phyloP scores from a whole-genome alignment of 371 early-diverging fungal species.

The Mortierella sp. region DNA sequence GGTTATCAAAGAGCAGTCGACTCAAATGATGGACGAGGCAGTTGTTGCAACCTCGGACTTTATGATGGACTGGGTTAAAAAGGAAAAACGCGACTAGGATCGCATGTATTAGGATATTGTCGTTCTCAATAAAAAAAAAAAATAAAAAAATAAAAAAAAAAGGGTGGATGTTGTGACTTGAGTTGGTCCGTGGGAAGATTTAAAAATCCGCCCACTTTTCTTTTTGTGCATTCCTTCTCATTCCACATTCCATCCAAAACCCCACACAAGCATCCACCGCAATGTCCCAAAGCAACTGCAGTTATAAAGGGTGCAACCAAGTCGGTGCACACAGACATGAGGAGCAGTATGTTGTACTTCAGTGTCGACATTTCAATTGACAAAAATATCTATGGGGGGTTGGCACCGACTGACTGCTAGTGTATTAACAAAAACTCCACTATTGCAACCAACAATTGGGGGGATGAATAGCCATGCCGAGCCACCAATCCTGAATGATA shows the following conservation, averaged over 20 bases:
- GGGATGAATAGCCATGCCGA: conserved; percentile 61
- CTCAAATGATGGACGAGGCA: conserved; percentile 28
- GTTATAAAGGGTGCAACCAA: conserved; percentile 44
- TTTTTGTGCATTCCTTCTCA: conserved; percentile 7
- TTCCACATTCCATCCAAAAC: not conserved
- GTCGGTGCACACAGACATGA: conserved; percentile 44
- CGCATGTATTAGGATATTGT: too few relatives aligned
- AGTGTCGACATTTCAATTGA: not conserved
- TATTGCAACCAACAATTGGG: too few relatives aligned
- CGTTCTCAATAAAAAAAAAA: not conserved
- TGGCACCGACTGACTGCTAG: too few relatives aligned
- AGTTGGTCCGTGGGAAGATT: conserved; percentile 6
- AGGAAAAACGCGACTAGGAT: conserved; percentile 47
- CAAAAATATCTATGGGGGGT: too few relatives aligned
- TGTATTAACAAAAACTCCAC: not conserved
- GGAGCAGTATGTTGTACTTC: conserved; percentile 30
- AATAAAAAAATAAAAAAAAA: not conserved
- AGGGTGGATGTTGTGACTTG: conserved; percentile 6
- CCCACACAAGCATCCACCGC: not conserved
- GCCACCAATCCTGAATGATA: conserved; percentile 77
- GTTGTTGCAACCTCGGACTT: conserved; percentile 22
- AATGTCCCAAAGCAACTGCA: conserved; percentile 46
- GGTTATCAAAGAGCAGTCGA: conserved; percentile 25
- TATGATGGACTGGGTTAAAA: conserved; percentile 55
- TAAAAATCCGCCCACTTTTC: not conserved